Evolutionary conservation across 2,329 filamentous ascomycete genomes (phyloP), one percentile per base, ranked within the genome.

Genomic region (Fusarium liriodendri): DNA sequence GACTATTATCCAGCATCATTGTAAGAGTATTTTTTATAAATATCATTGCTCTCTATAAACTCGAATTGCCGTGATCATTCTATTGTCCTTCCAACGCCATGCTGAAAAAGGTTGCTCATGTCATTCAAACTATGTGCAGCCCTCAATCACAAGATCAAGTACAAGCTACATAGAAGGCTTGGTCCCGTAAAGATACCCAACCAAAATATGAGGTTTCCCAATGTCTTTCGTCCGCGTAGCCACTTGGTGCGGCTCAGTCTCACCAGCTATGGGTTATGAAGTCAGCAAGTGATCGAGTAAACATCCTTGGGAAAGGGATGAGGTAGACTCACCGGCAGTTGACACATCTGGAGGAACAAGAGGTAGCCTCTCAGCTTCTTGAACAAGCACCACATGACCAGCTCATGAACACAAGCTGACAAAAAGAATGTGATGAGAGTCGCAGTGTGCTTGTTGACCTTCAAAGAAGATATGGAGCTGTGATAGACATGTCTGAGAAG

Each of bases 341-440:
- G 93, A 72, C 87, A 87, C 89, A 96, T 90, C 80, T 95, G 93
- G 77, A 93, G 82, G n/a, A 90, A 83, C 25, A 95, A 88, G 54
- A 95, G 82, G 76, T 95, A 95, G 0, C 93, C 93, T 42, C 93
- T 85, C 11, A 95, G 86, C 82, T 94, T 95, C 81, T 92, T 92
- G 81, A 95, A 95, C 37, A 95, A 86, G 74, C 93, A 93, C 85
- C 92, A 93, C 93, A 95, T 95, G 77, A 95, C 88, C 54, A 95
- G 84, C 81, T 95, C 93, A 77, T 95, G 93, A 22, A 94, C 87
- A 71, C 91, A 87, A 0, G 93, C 92, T 9, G 89, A 92, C 20
- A 95, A 84, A 73, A 94, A 87, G 79, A 95, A 95, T 1, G 93
- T 95, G 52, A 94, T 90, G 62, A 95, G 88, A 0, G 93, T 95